These are phyloP conservation scores for Trichothecium roseum DNA, from an alignment of 2,329 filamentous ascomycete species.

Conservation along the genomic window DNA sequence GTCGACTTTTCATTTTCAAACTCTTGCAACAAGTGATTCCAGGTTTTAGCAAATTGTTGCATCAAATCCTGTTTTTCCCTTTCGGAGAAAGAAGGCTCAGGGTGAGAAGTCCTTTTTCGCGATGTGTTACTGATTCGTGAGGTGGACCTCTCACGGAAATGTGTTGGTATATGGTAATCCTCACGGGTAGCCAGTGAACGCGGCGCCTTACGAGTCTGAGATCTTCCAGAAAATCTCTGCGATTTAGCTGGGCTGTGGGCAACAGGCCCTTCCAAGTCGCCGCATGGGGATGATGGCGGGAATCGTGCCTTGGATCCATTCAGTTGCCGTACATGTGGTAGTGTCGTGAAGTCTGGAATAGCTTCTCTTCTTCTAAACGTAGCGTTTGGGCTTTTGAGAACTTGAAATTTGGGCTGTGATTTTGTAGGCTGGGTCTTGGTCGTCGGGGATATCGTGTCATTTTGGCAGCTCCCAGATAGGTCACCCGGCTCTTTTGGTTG, in stretches of 20 bases:
- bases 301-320: too few relatives aligned
- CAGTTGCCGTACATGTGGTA: too few relatives aligned
- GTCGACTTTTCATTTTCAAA: constrained; percentile 18
- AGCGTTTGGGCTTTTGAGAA: too few relatives aligned
- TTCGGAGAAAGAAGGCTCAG: constrained; percentile 6
- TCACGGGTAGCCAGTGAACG: too few relatives aligned
- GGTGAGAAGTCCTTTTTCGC: constrained; percentile 13
- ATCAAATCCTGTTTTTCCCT: constrained; percentile 18
- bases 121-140: constrained; percentile 23
- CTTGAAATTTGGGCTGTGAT: too few relatives aligned
- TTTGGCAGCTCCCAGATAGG: too few relatives aligned
- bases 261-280: constrained; percentile 18
- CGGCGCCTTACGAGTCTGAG: background rate
- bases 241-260: background rate
- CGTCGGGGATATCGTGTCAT: too few relatives aligned
- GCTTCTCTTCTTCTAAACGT: too few relatives aligned
- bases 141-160: background rate
- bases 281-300: constrained; percentile 10
- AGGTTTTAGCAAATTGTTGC: constrained; percentile 18
- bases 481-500: too few relatives aligned
- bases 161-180: too few relatives aligned
- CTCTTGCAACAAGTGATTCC: constrained; percentile 23
- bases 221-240: constrained; percentile 10
- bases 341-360: too few relatives aligned
- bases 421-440: too few relatives aligned